Evolutionary conservation across 2,329 filamentous ascomycete genomes (phyloP).

Genomic region (Trichophyton mentagrophytes): DNA sequence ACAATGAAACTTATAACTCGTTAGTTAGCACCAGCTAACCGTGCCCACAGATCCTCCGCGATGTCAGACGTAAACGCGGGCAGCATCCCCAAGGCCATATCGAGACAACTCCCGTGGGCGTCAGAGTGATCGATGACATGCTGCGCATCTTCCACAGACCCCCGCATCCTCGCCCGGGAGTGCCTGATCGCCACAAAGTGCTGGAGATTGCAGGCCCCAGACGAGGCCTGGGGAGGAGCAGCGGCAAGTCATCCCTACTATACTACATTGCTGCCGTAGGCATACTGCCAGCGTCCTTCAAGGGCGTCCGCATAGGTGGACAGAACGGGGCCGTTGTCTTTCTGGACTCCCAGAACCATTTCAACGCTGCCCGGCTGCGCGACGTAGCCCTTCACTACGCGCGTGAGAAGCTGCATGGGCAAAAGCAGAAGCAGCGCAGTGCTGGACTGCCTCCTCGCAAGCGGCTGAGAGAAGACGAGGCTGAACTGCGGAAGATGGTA

Average conservation of each 20-base stretch:
- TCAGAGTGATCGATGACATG: constrained; percentile 6
- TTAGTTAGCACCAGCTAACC: not conserved
- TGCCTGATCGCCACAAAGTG: constrained; percentile 23
- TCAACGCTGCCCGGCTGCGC: constrained; percentile 39
- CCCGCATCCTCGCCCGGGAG: not conserved
- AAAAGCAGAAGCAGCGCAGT: not conserved
- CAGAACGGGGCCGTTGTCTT: constrained; percentile 40
- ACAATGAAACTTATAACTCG: not conserved
- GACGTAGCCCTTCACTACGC: constrained; percentile 21
- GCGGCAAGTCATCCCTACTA: constrained; percentile 48
- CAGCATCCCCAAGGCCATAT: not conserved
- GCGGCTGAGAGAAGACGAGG: constrained; percentile 9
- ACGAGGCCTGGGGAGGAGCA: constrained; percentile 33
- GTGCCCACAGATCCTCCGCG: not conserved
- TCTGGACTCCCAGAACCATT: constrained; percentile 44
- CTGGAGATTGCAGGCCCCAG: constrained; percentile 42
- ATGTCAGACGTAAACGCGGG: not conserved
- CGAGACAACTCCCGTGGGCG: not conserved
- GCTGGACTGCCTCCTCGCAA: not conserved
- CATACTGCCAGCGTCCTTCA: constrained; percentile 34
- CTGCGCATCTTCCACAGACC: constrained; percentile 1
- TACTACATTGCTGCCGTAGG: constrained; percentile 43
- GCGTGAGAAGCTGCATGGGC: constrained; percentile 1
- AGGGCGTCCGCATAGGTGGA: constrained; percentile 29
- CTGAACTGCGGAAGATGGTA: constrained; percentile 17